Conservation (phyloP, 805 yeast genomes). For the Yarrowia hollandica region DNA sequence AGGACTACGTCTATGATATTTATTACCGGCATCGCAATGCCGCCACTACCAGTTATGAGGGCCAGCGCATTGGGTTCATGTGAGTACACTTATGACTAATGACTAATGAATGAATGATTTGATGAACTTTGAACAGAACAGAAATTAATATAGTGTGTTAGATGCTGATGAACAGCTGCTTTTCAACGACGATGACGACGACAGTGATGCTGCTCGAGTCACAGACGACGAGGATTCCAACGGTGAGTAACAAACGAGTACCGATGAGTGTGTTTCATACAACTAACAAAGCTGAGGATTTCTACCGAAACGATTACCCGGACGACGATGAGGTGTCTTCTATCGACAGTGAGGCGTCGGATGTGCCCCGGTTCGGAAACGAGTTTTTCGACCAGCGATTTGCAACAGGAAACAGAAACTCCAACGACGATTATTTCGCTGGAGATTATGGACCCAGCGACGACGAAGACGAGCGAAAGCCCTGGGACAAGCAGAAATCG, state of each 20-base stretch:
- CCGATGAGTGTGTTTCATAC: too few species aligned
- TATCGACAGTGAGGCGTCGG: slow-evolving; percentile 45
- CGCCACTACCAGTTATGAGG: slow-evolving; percentile 47
- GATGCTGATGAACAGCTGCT: slow-evolving; percentile 37
- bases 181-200: slow-evolving; percentile 46
- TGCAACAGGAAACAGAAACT: background rate
- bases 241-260: slow-evolving; percentile 30
- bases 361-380: slow-evolving; percentile 9
- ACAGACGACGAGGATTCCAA: slow-evolving; percentile 47
- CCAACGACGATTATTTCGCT: slow-evolving; percentile 7
- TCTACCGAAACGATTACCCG: slow-evolving; percentile 90
- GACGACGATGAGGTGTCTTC: slow-evolving; percentile 72
- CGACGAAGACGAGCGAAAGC: slow-evolving; percentile 10
- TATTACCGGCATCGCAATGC: slow-evolving; percentile 65
- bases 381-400: slow-evolving; percentile 22
- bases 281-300: slow-evolving; percentile 70
- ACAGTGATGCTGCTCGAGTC: slow-evolving; percentile 34
- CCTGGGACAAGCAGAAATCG: slow-evolving; percentile 15
- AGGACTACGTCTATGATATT: slow-evolving; percentile 91
- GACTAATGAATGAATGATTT: background rate
- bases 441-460: slow-evolving; percentile 22
- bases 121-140: background rate
- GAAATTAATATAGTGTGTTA: slow-evolving; percentile 31
- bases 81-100: slow-evolving; percentile 35
- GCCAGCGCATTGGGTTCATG: slow-evolving; percentile 57